Base-by-base conservation (phyloP, 2,329 filamentous ascomycete species). In the Colletotrichum paranaense region DNA sequence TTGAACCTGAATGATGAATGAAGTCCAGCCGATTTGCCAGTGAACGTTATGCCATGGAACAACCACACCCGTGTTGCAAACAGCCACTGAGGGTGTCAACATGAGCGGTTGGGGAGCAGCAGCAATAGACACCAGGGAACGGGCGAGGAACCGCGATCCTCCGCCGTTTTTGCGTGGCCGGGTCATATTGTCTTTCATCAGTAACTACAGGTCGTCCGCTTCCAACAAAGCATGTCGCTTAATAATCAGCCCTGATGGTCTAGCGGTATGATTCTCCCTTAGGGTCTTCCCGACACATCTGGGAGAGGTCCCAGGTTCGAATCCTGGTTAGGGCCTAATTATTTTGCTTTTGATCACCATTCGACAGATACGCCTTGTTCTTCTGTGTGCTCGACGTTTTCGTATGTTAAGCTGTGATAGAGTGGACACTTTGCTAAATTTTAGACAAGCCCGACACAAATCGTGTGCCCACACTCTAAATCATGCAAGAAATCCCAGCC, bases 241-340 rank as follows among this genome's bases (percentile, higher is more conserved):
- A 49, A 49, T 49, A 49, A 49, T 42, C 35, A 35, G 68, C 68
- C 68, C 68, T 71, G 68, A 62, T 71, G 68, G 68, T 71, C 63
- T 71, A 71, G 68, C 68, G 63, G 68, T 71, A 71, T 71, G 68
- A 71, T 71, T 71, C 68, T 71, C 56, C 68, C 63, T 71, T 71
- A 71, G 68, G 68, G 68, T 71, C 3, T 9, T 11, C 3, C 22
- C 7, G 42, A 49, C 42, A n/a, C 4, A 1, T 11, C 19, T 49
- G 63, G 68, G 56, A 67, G 68, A 71, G 68, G 68, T 62, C 68
- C 68, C 68, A 71, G 68, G 68, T 71, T 71, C 63, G 56, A 71
- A 62, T 57, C 63, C 68, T 71, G 56, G 68, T 62, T 56, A 71
- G 68, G 63, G 68, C 68, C 68, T 3, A 9, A 0, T 12, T 0